These are phyloP conservation scores for Coemansia sp. DNA, from an alignment of 192 early-diverging fungal genomes.

Conservation along the genomic window DNA sequence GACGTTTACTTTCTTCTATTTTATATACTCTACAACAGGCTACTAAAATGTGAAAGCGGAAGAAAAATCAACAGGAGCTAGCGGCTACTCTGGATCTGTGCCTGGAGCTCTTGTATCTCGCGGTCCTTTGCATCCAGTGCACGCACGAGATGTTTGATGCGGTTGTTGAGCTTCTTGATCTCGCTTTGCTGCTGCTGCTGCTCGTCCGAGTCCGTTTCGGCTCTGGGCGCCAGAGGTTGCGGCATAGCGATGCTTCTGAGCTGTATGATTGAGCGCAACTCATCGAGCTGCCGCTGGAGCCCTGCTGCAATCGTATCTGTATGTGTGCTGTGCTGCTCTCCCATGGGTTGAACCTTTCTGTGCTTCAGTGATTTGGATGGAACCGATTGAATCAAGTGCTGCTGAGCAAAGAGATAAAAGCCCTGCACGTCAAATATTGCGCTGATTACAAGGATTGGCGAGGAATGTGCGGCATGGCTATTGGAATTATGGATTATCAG, in stretches of 20 bases:
- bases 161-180: conserved; percentile 27
- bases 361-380: too few relatives aligned
- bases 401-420: not conserved
- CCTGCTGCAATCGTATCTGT: conserved; percentile 16
- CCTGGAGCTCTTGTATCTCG: conserved; percentile 15
- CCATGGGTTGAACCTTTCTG: too few relatives aligned
- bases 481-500: too few relatives aligned
- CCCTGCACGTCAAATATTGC: too few relatives aligned
- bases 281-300: conserved; percentile 43
- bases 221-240: not conserved
- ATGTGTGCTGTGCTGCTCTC: conserved; percentile 3
- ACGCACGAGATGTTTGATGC: conserved; percentile 36
- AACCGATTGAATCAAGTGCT: too few relatives aligned
- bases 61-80: not conserved
- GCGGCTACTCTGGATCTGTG: not conserved
- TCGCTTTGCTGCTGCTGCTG: conserved; percentile 16
- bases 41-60: too few relatives aligned
- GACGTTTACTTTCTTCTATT: not conserved
- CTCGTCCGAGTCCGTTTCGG: not conserved
- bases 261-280: conserved; percentile 27
- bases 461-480: too few relatives aligned
- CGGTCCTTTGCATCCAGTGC: conserved; percentile 38
- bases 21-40: not conserved
- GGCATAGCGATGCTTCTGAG: not conserved
- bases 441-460: not conserved